Evolutionary conservation across 805 yeast species (phyloP), one percentile per base, ranked within the genome.

Genomic region (Saturnispora hagleri): DNA sequence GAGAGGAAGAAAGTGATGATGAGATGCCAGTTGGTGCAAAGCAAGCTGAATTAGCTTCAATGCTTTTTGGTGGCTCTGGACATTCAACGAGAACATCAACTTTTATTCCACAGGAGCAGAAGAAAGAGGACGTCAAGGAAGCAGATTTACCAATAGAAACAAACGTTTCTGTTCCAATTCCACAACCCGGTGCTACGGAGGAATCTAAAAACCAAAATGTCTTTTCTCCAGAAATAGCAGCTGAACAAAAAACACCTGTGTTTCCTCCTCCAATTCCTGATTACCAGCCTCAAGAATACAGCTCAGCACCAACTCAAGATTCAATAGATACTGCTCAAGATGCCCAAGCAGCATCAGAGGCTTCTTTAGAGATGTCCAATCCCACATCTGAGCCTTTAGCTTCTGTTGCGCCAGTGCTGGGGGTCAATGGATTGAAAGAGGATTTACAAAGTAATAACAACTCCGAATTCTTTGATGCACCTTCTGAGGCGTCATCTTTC

Each of bases 1-100:
- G 58, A 3, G 58, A 60, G 5, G 68, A 60, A 3, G 68, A 31
- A 62, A 70, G 70, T 13, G 77, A 76, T 13, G 79, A 75, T 48
- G 82, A 77, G 47, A 50, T 73, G 58, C 61, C 80, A 66, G 57
- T 59, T 20, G 71, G 75, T 51, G 74, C 75, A 0, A 81, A 80
- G 41, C 82, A 81, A 41, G 81, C 81, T 2, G 77, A 77, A 49
- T 66, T 79, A 49, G 83, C 83, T 1, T 75, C 74, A 46, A 66
- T 78, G 62, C 64, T 78, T 48, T 78, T 79, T 62, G 81, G 82
- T 20, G 81, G 80, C 5, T 53, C 58, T 33, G 51, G 57, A 8
- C 50, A 48, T 10, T 46, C 57, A 9, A 48, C 62, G 4, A 53
- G 74, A 26, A 62, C 67, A 26, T 44, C 54, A 17, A 50, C 57